Base-by-base conservation (phyloP, 805 yeast species). In the Suhomyces faveliae region DNA sequence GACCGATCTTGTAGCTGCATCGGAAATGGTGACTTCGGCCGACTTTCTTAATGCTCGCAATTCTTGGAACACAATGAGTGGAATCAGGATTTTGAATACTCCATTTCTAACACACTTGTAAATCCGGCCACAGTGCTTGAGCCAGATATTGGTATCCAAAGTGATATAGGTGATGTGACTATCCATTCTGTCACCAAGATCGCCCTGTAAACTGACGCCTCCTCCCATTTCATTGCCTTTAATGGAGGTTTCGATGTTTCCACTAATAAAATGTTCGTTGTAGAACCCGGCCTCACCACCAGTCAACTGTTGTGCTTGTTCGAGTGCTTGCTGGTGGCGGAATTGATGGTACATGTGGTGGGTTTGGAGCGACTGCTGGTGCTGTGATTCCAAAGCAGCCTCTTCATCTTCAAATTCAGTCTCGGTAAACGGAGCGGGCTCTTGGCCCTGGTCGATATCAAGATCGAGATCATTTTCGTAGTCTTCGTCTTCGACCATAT, bases 1-100 rank as follows among this genome's bases (percentile, higher is more conserved):
- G 5, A 87, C 90, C 1, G 90, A 87, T 44, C 95, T 68, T 0
- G 92, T 85, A 0, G 92, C 92, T 2, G 90, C 85, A 61, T 87
- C 94, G 1, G 89, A 80, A 15, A 87, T 83, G 3, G 85, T 79
- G 1, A 83, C 84, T 60, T 87, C 94, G 13, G 81, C 78, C 0
- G 89, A 83, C 55, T 85, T 79, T 50, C 92, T 68, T 51, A 87
- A 66, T 5, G 88, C 83, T 56, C 92, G 67, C 50, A 87, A 68
- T 58, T 87, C 94, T 67, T 86, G 92, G 60, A 86, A 87, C 5
- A 87, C 89, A 15, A 87, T 83, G 49, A 87, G 68, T 37, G 94
- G 91, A 4, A 86, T 80, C 55, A 83, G 78, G 20, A 83, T 68
- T 51, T 76, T 80, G 50, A 87, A 74, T 2, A 85, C 77, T 11